These are phyloP conservation scores for Marasmius fiardii DNA, from an alignment of 1,284 basidiomycete genomes.

Conservation along the genomic window DNA sequence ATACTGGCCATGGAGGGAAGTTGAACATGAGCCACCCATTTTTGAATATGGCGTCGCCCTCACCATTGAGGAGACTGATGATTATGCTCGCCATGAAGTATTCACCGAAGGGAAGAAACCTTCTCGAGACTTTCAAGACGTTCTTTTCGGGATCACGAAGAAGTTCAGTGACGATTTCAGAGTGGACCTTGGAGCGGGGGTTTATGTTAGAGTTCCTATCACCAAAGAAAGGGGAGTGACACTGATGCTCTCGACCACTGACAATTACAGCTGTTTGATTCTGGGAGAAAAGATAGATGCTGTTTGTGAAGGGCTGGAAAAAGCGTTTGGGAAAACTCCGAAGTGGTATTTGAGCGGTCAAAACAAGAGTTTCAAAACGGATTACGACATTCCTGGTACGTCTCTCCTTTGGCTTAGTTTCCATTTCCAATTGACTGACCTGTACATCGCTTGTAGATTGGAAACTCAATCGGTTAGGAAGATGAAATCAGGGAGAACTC, in stretches of 20 bases:
- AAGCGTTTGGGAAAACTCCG: background rate
- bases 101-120: background rate
- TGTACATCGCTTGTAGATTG: too few species aligned
- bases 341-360: background rate
- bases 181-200: background rate
- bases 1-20: background rate
- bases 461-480: too few species aligned
- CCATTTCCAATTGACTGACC: too few species aligned
- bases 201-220: background rate
- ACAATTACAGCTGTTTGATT: background rate
- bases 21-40: background rate
- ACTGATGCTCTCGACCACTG: background rate
- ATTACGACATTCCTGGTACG: background rate
- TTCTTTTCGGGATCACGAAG: background rate
- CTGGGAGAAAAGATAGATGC: background rate
- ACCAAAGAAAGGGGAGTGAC: background rate
- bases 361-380: background rate
- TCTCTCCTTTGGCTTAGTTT: too few species aligned
- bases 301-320: background rate
- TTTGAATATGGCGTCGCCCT: background rate
- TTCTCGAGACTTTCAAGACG: background rate
- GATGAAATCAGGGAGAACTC: too few species aligned
- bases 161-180: background rate
- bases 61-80: background rate
- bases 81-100: background rate